Evolutionary conservation across 2,329 filamentous ascomycete species (phyloP).

Genomic region (Xylariaceae sp.): DNA sequence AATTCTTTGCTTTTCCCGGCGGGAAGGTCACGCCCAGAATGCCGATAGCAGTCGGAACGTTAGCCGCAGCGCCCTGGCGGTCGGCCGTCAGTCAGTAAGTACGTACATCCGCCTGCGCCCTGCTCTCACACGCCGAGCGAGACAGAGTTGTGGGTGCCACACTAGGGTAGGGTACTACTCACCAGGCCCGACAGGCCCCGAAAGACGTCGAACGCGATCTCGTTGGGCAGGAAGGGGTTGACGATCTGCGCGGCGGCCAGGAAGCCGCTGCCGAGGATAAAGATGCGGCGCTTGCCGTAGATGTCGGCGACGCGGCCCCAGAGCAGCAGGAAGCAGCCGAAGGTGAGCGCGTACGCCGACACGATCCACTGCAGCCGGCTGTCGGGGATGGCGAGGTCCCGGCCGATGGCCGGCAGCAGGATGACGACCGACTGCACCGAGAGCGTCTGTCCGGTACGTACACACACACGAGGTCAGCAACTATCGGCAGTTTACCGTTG

Average conservation of each 20-base stretch:
- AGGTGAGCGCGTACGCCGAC: constrained; percentile 57
- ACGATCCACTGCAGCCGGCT: constrained; percentile 58
- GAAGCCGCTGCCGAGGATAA: constrained; percentile 57
- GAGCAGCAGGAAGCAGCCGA: constrained; percentile 60
- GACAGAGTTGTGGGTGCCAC: too few relatives aligned
- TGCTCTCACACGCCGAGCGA: too few relatives aligned
- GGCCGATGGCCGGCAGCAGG: constrained; percentile 53
- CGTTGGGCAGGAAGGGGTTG: constrained; percentile 57
- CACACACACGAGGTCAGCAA: neutral
- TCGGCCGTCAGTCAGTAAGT: neutral
- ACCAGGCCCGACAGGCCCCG: constrained; percentile 58
- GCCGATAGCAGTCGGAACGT: constrained; percentile 63
- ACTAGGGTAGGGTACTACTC: too few relatives aligned
- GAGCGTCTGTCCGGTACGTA: constrained; percentile 34
- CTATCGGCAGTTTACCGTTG: neutral
- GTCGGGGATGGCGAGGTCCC: constrained; percentile 48
- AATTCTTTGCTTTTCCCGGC: constrained; percentile 61
- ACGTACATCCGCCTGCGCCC: too few relatives aligned
- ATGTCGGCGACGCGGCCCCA: constrained; percentile 63
- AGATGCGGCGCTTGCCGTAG: constrained; percentile 58
- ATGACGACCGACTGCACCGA: constrained; percentile 54
- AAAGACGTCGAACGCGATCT: constrained; percentile 61
- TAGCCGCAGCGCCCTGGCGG: constrained; percentile 53
- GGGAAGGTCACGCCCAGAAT: constrained; percentile 62
- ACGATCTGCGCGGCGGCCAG: constrained; percentile 50